phyloP scores from a whole-genome alignment of 169 alveolate species.

The Perkinsus marinus region DNA sequence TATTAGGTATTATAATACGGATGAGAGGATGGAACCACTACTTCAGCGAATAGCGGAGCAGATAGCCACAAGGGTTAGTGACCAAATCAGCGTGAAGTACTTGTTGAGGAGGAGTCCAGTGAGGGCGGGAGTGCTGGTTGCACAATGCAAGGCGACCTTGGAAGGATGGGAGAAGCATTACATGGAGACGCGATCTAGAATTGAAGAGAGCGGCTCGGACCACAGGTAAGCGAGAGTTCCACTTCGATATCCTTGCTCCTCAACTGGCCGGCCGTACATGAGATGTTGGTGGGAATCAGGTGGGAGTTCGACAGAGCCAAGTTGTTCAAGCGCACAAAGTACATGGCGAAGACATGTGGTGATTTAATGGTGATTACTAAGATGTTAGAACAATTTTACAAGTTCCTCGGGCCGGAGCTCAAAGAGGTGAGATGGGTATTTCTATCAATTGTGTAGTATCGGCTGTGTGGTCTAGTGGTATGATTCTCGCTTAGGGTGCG shows the following conservation, averaged over 20 bases:
- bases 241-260: too few species aligned
- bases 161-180: constrained; percentile 19
- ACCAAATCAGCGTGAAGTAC: constrained; percentile 6
- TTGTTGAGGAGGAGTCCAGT: constrained; percentile 19
- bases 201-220: constrained; percentile 32
- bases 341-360: constrained; percentile 62
- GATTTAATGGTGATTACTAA: constrained; percentile 60
- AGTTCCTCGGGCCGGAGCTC: constrained; percentile 77
- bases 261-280: too few species aligned
- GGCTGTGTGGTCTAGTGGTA: constrained; percentile 87
- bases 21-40: constrained; percentile 40
- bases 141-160: constrained; percentile 10
- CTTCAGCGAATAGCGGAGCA: constrained; percentile 37
- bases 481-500: constrained; percentile 98
- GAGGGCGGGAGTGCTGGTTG: constrained; percentile 14
- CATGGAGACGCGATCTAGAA: constrained; percentile 21
- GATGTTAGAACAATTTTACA: constrained; percentile 59
- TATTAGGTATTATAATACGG: constrained; percentile 38
- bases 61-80: constrained; percentile 15
- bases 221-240: not conserved
- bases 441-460: not conserved
- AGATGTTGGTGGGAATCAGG: constrained; percentile 3
- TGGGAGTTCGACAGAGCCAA: constrained; percentile 64
- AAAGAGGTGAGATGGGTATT: constrained; percentile 45
- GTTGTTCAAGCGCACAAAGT: constrained; percentile 54